These are phyloP conservation scores for Ochetophila trinervis DNA, from an alignment of 306 rosid genomes.

Conservation along the genomic window DNA sequence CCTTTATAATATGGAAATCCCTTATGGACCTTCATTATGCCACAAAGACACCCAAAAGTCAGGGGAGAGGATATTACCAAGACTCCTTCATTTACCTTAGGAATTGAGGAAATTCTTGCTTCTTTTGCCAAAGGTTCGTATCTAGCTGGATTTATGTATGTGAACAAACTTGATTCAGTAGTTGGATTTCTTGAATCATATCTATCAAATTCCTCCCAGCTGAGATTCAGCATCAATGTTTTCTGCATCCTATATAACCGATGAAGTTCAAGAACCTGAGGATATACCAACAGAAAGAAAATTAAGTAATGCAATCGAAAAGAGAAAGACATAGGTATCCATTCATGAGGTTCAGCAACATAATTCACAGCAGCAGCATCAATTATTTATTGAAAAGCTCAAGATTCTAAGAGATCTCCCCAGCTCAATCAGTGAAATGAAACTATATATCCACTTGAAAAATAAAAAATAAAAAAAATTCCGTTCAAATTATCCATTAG, in stretches of 20 bases:
- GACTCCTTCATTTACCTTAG: constrained; percentile 22
- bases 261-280: constrained; percentile 59
- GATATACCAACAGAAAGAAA: constrained; percentile 12
- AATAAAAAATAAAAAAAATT: too few relatives aligned
- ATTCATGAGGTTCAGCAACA: background rate
- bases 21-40: background rate
- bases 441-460: too few relatives aligned
- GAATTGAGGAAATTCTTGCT: constrained; percentile 17
- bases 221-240: constrained; percentile 42
- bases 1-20: background rate
- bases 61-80: background rate
- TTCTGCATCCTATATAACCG: constrained; percentile 46
- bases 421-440: too few relatives aligned
- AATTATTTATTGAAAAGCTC: too few relatives aligned
- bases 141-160: constrained; percentile 21
- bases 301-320: background rate
- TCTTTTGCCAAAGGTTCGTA: constrained; percentile 18
- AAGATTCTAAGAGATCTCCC: too few relatives aligned
- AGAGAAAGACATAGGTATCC: background rate
- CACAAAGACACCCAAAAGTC: background rate
- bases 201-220: constrained; percentile 26
- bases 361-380: background rate
- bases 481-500: too few relatives aligned
- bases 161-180: constrained; percentile 24
- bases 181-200: constrained; percentile 25